A percentile compares a stretch with the other conserved stretches of the same genome.
phyloP scores from a whole-genome alignment of 345 rosid genomes.

The Bruguiera sexangula region DNA sequence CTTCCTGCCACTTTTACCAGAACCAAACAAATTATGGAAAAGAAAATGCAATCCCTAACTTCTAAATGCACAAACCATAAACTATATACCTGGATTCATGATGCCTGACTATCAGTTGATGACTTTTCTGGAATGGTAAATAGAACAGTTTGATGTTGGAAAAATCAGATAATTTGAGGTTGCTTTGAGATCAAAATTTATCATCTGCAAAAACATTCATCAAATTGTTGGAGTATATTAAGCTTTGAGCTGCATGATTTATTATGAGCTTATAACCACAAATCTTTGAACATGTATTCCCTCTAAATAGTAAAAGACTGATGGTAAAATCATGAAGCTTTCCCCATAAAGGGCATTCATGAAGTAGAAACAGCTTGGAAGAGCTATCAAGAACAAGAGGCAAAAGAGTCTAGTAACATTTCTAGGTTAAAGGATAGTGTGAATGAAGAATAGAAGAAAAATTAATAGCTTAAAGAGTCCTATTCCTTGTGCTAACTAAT shows the following conservation, averaged over 20 bases:
- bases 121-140: constrained; percentile 27
- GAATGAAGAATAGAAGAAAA: too few species aligned
- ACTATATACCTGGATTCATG: constrained; percentile 41
- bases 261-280: neutral
- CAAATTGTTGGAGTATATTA: neutral
- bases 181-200: neutral
- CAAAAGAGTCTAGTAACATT: too few species aligned
- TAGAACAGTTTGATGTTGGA: constrained; percentile 6
- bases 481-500: too few species aligned
- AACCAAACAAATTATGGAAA: constrained; percentile 2
- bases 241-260: constrained; percentile 2
- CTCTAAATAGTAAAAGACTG: too few species aligned
- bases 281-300: neutral
- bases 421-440: too few species aligned
- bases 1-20: constrained; percentile 3
- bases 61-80: neutral
- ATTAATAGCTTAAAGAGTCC: too few species aligned
- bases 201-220: neutral
- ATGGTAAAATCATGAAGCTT: too few species aligned
- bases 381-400: too few species aligned
- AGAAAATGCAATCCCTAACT: neutral
- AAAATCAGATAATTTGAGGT: constrained; percentile 5
- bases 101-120: constrained; percentile 36
- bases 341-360: too few species aligned
- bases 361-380: too few species aligned